Base-by-base conservation (phyloP, 2,329 filamentous ascomycete species). In the Biscogniauxia marginata region DNA sequence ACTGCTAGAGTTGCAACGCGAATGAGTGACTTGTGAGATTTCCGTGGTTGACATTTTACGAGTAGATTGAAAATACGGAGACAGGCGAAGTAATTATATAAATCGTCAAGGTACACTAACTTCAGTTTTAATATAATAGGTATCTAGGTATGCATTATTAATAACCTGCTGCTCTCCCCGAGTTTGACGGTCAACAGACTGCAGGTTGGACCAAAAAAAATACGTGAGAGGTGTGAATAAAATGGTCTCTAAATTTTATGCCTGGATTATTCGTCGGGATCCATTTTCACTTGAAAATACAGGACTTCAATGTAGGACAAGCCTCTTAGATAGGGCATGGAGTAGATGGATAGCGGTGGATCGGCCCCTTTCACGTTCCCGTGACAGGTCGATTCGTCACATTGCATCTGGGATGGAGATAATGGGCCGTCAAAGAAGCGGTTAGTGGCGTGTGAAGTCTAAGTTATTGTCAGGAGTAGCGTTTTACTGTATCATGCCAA, bases 351-450 rank as follows among this genome's bases (percentile, higher is more conserved):
- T 5, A 68, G 60, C 18, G 60, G 59, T 30, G 64, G 65, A 53
- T 70, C 60, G 19, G 65, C 59, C 49, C 55, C 67, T 39, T 68
- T 59, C 16, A 70, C 50, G 9, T 43, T 56, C 1, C 66, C 67
- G 23, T 65, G 57, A 51, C 8, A 66, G 16, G 61, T 56, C 46
- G 59, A 49, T 51, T 65, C 51, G 58, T 67, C 54, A 53, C 64
- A 69, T 62, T 63, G 57, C 30, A 7, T 52, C 59, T 61, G 64
- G 5, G 65, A 54, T 7, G 63, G 67, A 7, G 53, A 67, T 57
- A 61, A 52, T 47, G 60, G 67, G 48, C 53, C 46, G 20, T 11
- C 7, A 52, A 69, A 63, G 25, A 64, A 64, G 20, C 46, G 47
- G 24, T 54, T 9, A 7, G 21, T 54, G 18, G 20, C 30, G 30